Base-by-base conservation (phyloP, 2,329 filamentous ascomycete species). In the Stylonectria norvegica region DNA sequence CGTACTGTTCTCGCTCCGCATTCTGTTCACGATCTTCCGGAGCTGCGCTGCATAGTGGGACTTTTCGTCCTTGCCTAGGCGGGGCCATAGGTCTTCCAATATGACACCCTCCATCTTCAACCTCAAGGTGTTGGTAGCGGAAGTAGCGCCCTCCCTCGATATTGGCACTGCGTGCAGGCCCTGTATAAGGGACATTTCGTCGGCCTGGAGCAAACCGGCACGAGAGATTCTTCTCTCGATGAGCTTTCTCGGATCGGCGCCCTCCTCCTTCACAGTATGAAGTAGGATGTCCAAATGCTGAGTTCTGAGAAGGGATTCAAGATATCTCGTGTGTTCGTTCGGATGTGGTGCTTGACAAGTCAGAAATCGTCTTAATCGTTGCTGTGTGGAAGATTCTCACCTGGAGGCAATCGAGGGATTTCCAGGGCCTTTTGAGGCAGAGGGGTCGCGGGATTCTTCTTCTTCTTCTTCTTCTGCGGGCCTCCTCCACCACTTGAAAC, bases 71-170 rank as follows among this genome's bases (percentile, higher is more conserved):
- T 50, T 38, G 5, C 42, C 41, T 15, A 63, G 39, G 2, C 15
- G 40, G 5, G 40, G 34, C 61, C 61, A 63, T 5, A 59, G 18
- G 10, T 57, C 53, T 29, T 63, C 59, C 9, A 63, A 45, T 9
- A 62, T 34, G 29, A 53, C 43, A 7, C 61, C 61, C 20, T 47
- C 38, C 2, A 51, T 36, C 49, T 11, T 39, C 34, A 14, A 34
- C 30, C 7, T n/a, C n/a, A n/a, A n/a, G n/a, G n/a, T n/a, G n/a
- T n/a, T n/a, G n/a, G n/a, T n/a, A n/a, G n/a, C n/a, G n/a, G n/a
- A n/a, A n/a, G n/a, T n/a, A n/a, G n/a, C n/a, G n/a, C n/a, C n/a
- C n/a, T n/a, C n/a, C n/a, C n/a, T n/a, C n/a, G n/a, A n/a, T n/a
- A n/a, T n/a, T n/a, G n/a, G n/a, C n/a, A n/a, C n/a, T n/a, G n/a